Conservation (phyloP, 306 rosid genomes). For the Notholithocarpus densiflorus region DNA sequence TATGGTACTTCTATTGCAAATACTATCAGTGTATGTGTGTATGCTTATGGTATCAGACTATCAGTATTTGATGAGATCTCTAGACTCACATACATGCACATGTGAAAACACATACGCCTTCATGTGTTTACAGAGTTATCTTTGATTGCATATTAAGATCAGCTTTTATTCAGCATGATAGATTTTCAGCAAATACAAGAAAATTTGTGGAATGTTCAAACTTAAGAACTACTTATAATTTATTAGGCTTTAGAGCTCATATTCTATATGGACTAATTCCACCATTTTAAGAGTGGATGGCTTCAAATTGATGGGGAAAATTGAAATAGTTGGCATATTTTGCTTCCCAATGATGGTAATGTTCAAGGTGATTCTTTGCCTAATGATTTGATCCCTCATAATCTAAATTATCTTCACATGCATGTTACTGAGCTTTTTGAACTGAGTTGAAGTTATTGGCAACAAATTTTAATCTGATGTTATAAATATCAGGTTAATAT, state of each 20-base stretch:
- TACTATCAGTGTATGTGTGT: background rate
- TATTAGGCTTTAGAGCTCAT: background rate
- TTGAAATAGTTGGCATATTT: background rate
- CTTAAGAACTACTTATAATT: background rate
- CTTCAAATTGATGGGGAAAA: background rate
- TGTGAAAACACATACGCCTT: no score
- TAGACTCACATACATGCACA: no score
- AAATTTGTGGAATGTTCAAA: background rate
- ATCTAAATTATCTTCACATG: conserved; percentile 1
- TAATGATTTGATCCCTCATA: background rate
- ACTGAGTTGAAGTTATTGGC: background rate
- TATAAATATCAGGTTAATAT: background rate
- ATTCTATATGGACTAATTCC: background rate
- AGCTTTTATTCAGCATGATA: background rate
- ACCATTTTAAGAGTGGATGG: background rate
- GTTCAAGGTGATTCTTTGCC: background rate
- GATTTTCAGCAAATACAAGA: background rate
- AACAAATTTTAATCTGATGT: background rate
- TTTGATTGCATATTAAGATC: no score
- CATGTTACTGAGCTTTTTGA: background rate
- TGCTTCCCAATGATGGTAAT: background rate
- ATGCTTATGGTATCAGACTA: background rate
- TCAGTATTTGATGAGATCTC: background rate
- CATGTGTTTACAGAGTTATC: no score
- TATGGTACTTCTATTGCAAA: background rate